Evolutionary conservation across 202 grass and related monocot species (phyloP).

Genomic region (Panicum hallii): DNA sequence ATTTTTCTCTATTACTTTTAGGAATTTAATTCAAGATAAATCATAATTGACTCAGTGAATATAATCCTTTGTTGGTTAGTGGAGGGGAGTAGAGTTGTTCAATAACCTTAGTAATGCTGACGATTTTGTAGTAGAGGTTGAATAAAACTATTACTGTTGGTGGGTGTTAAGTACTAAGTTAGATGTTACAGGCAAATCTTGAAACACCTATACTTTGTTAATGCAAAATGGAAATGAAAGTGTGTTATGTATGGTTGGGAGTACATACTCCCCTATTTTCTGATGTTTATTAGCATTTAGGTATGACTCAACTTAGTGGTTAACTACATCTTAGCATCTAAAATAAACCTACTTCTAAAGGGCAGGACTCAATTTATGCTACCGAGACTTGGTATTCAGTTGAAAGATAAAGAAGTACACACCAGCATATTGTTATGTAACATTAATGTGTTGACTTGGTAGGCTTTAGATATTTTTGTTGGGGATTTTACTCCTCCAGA

Average conservation of each 20-base stretch:
- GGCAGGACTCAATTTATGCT: neutral
- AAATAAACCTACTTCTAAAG: neutral
- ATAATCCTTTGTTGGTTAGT: neutral
- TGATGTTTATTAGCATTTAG: neutral
- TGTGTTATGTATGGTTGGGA: neutral
- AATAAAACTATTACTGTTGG: too few species aligned
- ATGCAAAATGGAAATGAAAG: neutral
- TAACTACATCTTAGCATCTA: neutral
- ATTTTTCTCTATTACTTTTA: neutral
- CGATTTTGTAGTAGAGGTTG: neutral
- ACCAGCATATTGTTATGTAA: neutral
- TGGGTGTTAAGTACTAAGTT: too few species aligned
- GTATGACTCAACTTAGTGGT: neutral
- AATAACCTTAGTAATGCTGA: neutral
- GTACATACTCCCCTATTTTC: neutral
- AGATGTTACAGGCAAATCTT: neutral
- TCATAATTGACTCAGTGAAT: neutral
- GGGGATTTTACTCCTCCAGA: too few species aligned
- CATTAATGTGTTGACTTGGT: neutral
- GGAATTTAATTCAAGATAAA: neutral
- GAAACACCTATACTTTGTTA: neutral
- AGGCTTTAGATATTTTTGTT: too few species aligned
- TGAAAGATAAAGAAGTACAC: neutral
- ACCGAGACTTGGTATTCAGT: neutral
- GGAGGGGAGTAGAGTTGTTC: too few species aligned